Base-by-base conservation (phyloP, 2,329 filamentous ascomycete species). In the Ambrosiella beaveri region DNA sequence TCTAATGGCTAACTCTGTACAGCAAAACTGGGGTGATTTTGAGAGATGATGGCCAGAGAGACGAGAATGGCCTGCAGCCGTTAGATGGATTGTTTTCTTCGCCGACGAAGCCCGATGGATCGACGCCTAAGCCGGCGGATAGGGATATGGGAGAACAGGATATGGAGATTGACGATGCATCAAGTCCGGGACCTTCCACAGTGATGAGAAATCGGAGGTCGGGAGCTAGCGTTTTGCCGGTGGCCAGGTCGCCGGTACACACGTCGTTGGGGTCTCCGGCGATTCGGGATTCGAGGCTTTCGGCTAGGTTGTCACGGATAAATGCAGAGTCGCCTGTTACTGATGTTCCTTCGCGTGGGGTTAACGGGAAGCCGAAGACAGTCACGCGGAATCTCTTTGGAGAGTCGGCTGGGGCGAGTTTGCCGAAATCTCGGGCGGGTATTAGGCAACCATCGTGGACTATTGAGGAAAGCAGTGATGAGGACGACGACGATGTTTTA, bases 11-110 rank as follows among this genome's bases (percentile, higher is more conserved):
- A 59, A 59, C 2, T 12, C 12, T 17, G 5, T 53, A 54, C 63
- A 96, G 91, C 64, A 94, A 95, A 77, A 98, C 93, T 0, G 93
- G 93, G 50, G 79, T 95, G 35, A 85, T 82, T 0, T 71, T 97
- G 38, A 80, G 82, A 65, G 88, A 95, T 65, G 81, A 75, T 58
- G 88, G 88, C 56, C 75, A 83, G 61, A 85, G 88, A 71, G 91
- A 97, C 71, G 89, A 94, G 68, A 76, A 95, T 75, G 93, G 91
- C 69, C 82, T 98, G 74, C 88, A 96, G 68, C 85, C 87, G 40
- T 78, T 95, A 60, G 86, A 91, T 40, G 81, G 81, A 63, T 81
- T 97, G 63, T 95, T 95, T 70, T 96, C 90, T 7, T 95, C 90
- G 17, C 89, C 90, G 12, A 79, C 81, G 63, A 41, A 83, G 65